Conservation (phyloP, 176 grass and related monocot genomes). For the Oryza rufipogon region DNA sequence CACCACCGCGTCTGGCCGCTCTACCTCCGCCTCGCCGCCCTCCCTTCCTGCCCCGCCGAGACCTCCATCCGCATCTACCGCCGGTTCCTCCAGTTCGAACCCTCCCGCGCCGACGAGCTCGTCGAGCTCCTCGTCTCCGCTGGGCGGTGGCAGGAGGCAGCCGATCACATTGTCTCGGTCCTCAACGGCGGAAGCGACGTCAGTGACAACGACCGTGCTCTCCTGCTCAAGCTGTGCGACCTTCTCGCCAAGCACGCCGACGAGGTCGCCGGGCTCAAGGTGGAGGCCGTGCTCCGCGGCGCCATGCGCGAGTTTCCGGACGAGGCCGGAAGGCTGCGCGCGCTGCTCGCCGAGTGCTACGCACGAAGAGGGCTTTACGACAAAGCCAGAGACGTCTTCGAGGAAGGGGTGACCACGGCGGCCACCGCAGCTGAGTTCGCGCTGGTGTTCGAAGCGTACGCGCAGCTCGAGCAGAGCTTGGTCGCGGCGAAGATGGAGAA, state of each 20-base stretch:
- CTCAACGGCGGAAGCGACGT: slow-evolving; percentile 42
- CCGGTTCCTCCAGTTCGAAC: slow-evolving; percentile 80
- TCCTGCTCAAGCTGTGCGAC: slow-evolving; percentile 77
- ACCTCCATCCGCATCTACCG: slow-evolving; percentile 74
- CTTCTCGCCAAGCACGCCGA: slow-evolving; percentile 72
- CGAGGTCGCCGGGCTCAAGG: slow-evolving; percentile 71
- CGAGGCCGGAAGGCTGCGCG: slow-evolving; percentile 71
- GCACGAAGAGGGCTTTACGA: slow-evolving; percentile 66
- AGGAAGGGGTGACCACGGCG: slow-evolving; percentile 71
- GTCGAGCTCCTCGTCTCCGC: slow-evolving; percentile 66
- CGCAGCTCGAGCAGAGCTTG: slow-evolving; percentile 80
- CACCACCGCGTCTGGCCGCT: slow-evolving; percentile 83
- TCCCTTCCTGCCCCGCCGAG: slow-evolving; percentile 66
- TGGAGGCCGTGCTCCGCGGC: slow-evolving; percentile 66
- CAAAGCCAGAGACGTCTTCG: slow-evolving; percentile 71
- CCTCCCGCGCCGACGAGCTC: slow-evolving; percentile 75
- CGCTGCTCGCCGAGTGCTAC: slow-evolving; percentile 36
- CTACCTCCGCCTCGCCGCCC: slow-evolving; percentile 66
- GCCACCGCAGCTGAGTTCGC: slow-evolving; percentile 65
- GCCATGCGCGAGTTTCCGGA: slow-evolving; percentile 68
- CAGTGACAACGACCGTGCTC: slow-evolving; percentile 18
- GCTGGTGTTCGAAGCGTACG: slow-evolving; percentile 78
- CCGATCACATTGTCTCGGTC: slow-evolving; percentile 61
- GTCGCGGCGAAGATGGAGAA: slow-evolving; percentile 65
- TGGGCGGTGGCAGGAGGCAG: slow-evolving; percentile 68